Conservation (phyloP, 1,284 basidiomycete species). For the Irpex lacteus region DNA sequence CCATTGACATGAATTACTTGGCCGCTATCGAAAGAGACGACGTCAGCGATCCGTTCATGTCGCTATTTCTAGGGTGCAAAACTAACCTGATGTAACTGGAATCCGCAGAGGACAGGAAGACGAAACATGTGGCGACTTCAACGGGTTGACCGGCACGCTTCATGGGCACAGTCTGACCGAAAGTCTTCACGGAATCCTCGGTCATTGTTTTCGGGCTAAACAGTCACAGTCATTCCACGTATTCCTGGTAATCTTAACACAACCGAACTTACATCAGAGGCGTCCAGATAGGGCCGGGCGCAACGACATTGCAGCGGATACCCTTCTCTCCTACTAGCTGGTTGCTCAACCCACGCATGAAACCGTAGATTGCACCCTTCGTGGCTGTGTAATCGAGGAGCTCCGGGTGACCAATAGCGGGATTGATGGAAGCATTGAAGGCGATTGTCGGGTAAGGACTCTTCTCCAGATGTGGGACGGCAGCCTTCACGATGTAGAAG, state of each 20-base stretch:
- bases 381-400: constrained; percentile 56
- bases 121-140: constrained; percentile 52
- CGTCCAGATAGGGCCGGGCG: constrained; percentile 54
- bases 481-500: constrained; percentile 51
- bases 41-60: background rate
- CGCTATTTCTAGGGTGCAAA: background rate
- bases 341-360: constrained; percentile 46
- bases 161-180: constrained; percentile 43
- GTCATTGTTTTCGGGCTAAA: constrained; percentile 43
- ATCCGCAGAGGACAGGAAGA: constrained; percentile 51
- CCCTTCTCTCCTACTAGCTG: constrained; percentile 51
- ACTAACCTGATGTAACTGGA: constrained; percentile 47
- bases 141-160: constrained; percentile 54
- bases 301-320: constrained; percentile 49
- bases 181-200: constrained; percentile 41
- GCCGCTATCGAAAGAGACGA: constrained; percentile 22
- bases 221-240: background rate
- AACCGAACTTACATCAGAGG: constrained; percentile 37
- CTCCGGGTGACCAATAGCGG: constrained; percentile 49
- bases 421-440: constrained; percentile 49
- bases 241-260: background rate
- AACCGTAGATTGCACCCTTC: constrained; percentile 46
- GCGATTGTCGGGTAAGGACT: constrained; percentile 40
- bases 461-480: constrained; percentile 40
- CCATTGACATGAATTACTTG: constrained; percentile 39